A percentile compares a stretch with the other conserved stretches of the same genome.
Conservation (phyloP, 1,139 yeast genomes). For the Diutina mesorugosa region DNA sequence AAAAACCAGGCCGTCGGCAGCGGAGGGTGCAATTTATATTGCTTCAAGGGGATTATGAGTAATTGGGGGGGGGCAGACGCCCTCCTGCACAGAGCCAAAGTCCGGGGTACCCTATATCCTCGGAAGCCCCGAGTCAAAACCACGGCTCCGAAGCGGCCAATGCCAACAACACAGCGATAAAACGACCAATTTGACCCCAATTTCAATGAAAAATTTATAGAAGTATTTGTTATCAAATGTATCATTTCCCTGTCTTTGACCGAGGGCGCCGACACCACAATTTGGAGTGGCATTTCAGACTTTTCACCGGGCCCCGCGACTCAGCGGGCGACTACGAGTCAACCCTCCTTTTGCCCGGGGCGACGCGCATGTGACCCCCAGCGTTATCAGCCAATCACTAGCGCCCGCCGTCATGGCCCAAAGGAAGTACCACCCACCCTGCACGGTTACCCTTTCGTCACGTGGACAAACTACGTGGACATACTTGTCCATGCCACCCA, state of each 20-base stretch:
- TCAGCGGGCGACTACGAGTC: neutral
- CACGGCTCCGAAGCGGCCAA: neutral
- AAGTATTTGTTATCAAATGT: too few relatives aligned
- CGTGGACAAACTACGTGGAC: neutral
- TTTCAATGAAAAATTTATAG: neutral
- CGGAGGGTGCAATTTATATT: neutral
- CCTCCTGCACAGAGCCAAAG: neutral
- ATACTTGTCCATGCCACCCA: neutral
- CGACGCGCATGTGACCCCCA: neutral
- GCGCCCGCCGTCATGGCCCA: neutral
- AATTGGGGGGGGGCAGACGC: neutral
- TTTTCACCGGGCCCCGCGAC: neutral
- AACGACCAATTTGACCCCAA: neutral
- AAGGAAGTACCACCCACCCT: neutral
- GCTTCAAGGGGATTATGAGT: neutral
- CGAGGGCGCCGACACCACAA: neutral
- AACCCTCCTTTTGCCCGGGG: neutral
- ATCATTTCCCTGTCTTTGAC: neutral
- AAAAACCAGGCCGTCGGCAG: too few relatives aligned
- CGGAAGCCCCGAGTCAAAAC: slow-evolving; percentile 1
- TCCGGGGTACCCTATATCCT: slow-evolving; percentile 2
- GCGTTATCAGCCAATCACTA: neutral
- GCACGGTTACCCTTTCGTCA: neutral
- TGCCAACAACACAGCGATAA: neutral
- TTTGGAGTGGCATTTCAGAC: too few relatives aligned